These are phyloP conservation scores for Hysterium pulicare DNA, from an alignment of 2,329 filamentous ascomycete species.

Conservation along the genomic window DNA sequence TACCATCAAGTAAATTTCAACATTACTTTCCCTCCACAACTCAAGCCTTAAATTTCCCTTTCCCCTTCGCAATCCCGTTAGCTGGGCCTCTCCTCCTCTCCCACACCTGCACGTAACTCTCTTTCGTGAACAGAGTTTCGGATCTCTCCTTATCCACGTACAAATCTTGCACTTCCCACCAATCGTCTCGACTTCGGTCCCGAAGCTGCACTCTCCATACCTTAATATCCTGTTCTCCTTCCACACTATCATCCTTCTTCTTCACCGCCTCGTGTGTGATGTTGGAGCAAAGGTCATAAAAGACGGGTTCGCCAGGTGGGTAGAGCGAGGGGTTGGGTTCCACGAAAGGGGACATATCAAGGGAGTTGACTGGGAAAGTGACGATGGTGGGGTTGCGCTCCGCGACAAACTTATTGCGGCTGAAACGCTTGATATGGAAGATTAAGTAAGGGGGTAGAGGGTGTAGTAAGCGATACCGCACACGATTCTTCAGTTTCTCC, in stretches of 20 bases:
- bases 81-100: constrained; percentile 68
- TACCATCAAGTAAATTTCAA: too few relatives aligned
- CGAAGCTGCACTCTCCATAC: constrained; percentile 91
- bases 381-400: constrained; percentile 98
- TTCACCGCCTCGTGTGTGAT: constrained; percentile 83
- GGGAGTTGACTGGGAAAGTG: constrained; percentile 80
- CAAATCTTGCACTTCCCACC: constrained; percentile 91
- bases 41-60: constrained; percentile 15
- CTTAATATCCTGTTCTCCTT: constrained; percentile 86
- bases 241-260: constrained; percentile 74
- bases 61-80: constrained; percentile 7
- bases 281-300: constrained; percentile 95
- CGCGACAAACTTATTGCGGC: constrained; percentile 90
- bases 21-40: too few relatives aligned
- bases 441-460: constrained; percentile 87
- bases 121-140: constrained; percentile 86
- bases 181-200: constrained; percentile 77
- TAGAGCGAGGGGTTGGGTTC: constrained; percentile 75
- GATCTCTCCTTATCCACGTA: constrained; percentile 86
- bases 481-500: constrained; percentile 82
- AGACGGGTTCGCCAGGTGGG: constrained; percentile 74
- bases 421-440: constrained; percentile 97
- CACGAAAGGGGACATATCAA: constrained; percentile 88
- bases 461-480: constrained; percentile 84
- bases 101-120: constrained; percentile 96